Percentiles rank a stretch among this genome's conserved stretches.
phyloP scores from a whole-genome alignment of 208 protist genomes.

The Spongospora subterranea region DNA sequence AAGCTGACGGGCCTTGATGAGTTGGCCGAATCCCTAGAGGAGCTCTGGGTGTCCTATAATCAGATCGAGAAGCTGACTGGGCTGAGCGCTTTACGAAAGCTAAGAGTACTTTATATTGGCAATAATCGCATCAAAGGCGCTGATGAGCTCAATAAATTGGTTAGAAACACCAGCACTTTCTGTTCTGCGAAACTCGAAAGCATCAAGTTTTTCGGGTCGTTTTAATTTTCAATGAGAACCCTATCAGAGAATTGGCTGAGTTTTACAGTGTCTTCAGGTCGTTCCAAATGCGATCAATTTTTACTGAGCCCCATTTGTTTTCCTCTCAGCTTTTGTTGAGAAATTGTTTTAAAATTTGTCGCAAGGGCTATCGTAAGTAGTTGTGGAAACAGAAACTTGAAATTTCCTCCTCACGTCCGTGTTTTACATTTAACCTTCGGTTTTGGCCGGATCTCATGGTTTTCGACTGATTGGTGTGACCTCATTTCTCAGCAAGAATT shows the following conservation, averaged over 20 bases:
- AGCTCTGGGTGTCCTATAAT: constrained; percentile 66
- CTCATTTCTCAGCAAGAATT: constrained; percentile 20
- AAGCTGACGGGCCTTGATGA: constrained; percentile 59
- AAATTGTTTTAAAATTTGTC: too few species aligned
- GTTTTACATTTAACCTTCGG: too few species aligned
- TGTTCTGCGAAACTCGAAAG: not conserved
- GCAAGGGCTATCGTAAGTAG: not conserved
- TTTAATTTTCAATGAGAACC: not conserved
- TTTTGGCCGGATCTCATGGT: not conserved
- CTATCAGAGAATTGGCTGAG: not conserved
- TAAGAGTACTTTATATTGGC: constrained; percentile 62
- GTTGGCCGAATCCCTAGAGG: constrained; percentile 61
- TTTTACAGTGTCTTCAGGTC: too few species aligned
- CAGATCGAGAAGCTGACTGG: constrained; percentile 65
- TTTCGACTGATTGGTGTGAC: constrained; percentile 14
- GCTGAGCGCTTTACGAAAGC: constrained; percentile 52
- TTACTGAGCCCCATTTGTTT: too few species aligned
- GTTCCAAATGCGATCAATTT: not conserved
- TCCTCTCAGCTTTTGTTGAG: too few species aligned
- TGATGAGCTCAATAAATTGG: constrained; percentile 58
- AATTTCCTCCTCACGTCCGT: not conserved
- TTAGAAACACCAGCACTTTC: not conserved
- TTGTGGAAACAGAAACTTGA: not conserved
- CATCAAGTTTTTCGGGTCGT: not conserved
- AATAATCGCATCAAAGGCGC: constrained; percentile 61